Conservation (phyloP, 768 basidiomycete genomes). For the Tylopilus vinaceipallidus region DNA sequence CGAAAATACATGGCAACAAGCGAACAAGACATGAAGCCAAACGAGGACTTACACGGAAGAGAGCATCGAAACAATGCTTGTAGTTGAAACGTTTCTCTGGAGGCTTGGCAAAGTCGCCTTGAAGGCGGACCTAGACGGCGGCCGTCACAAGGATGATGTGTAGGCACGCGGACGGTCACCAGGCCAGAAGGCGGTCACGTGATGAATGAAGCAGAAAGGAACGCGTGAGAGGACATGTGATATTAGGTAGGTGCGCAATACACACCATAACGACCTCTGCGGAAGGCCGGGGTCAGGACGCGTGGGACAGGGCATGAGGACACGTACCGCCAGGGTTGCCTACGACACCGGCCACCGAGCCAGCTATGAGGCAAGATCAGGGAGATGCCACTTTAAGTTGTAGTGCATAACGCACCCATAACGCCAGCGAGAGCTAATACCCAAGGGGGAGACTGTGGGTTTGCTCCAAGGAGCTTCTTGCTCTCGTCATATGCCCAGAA, state of each 20-base stretch:
- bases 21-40: not conserved
- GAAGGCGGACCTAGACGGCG: conserved; percentile 61
- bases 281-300: not conserved
- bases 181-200: too few species aligned
- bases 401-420: conserved; percentile 61
- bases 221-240: conserved; percentile 17
- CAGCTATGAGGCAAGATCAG: conserved; percentile 47
- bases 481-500: conserved; percentile 94
- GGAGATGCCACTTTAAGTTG: not conserved
- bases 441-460: conserved; percentile 69
- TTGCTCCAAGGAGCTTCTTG: conserved; percentile 77
- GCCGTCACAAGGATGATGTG: not conserved
- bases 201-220: not conserved
- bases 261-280: conserved; percentile 71
- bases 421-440: conserved; percentile 78
- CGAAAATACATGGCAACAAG: conserved; percentile 1
- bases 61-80: conserved; percentile 84
- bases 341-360: conserved; percentile 81
- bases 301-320: not conserved
- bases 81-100: conserved; percentile 89
- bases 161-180: not conserved
- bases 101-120: conserved; percentile 88
- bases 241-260: conserved; percentile 5
- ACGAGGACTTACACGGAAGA: conserved; percentile 69
- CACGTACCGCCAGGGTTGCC: conserved; percentile 82